phyloP scores from a whole-genome alignment of 148 eudicot species.

The Pouteria glomerata region DNA sequence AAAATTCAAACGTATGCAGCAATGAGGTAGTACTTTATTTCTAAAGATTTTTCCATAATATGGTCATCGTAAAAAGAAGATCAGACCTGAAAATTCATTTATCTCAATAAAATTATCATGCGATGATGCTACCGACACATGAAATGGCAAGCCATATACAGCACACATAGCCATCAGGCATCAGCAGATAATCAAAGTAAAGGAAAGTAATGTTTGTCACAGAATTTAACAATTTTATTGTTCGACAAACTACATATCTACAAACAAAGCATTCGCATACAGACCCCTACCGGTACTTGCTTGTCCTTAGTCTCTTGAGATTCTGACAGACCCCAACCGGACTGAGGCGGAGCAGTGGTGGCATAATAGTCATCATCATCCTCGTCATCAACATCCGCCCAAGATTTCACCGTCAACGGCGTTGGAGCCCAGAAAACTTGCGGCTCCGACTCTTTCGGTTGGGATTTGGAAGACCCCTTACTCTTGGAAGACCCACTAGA shows the following conservation, averaged over 20 bases:
- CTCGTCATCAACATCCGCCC: constrained; percentile 99
- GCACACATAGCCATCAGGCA: no score
- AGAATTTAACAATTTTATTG: no score
- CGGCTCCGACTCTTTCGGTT: constrained; percentile 23
- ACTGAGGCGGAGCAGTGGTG: constrained; percentile 67
- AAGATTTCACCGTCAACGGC: constrained; percentile 59
- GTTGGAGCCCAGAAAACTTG: constrained; percentile 66
- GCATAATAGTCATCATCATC: constrained; percentile 92
- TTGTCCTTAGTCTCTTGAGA: constrained; percentile 4
- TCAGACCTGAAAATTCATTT: no score
- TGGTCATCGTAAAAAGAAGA: no score
- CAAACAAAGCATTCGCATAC: background rate
- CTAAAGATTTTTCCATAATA: no score
- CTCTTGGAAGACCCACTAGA: constrained; percentile 41
- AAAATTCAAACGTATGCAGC: no score
- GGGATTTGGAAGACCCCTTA: constrained; percentile 41
- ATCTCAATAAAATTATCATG: no score
- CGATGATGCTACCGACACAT: no score
- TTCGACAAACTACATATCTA: no score
- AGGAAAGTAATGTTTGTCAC: no score
- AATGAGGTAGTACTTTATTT: no score
- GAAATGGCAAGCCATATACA: background rate
- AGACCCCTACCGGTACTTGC: constrained; percentile 6
- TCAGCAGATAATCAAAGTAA: no score
- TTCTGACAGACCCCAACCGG: constrained; percentile 46